Evolutionary conservation across 2,329 filamentous ascomycete species (phyloP).

Genomic region (Monilinia aucupariae): DNA sequence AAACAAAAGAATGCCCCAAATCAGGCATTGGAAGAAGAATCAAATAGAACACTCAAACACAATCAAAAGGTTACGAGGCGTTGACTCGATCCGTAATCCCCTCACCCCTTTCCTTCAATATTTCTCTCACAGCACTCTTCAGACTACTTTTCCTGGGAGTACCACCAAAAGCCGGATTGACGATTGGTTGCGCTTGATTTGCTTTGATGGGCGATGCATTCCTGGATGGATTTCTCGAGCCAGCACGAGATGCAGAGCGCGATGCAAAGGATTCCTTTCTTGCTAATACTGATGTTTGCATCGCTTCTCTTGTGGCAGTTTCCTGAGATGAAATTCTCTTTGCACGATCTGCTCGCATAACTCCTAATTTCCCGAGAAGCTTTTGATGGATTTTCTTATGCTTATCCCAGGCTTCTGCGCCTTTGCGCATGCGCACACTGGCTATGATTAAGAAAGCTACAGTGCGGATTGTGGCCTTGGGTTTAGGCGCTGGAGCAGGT

Average conservation of each 20-base stretch:
- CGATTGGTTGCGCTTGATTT: slow-evolving; percentile 5
- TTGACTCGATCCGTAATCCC: background rate
- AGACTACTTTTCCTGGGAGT: slow-evolving; percentile 3
- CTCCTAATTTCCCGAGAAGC: slow-evolving; percentile 29
- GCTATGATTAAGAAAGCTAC: slow-evolving; percentile 47
- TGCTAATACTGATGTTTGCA: background rate
- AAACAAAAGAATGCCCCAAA: background rate
- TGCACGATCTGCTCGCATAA: slow-evolving; percentile 21
- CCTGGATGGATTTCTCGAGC: slow-evolving; percentile 4
- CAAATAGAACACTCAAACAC: background rate
- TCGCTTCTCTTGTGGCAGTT: background rate
- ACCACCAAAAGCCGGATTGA: background rate
- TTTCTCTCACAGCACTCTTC: slow-evolving; percentile 7
- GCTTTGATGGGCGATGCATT: slow-evolving; percentile 5
- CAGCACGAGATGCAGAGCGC: background rate
- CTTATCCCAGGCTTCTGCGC: slow-evolving; percentile 45
- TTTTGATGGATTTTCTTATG: slow-evolving; percentile 42
- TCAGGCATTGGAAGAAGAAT: background rate
- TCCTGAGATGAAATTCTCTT: background rate
- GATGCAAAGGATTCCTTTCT: background rate
- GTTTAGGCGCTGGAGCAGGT: slow-evolving; percentile 9
- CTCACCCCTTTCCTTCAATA: slow-evolving; percentile 4
- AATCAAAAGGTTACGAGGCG: background rate
- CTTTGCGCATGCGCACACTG: slow-evolving; percentile 45
- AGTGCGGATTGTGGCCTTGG: slow-evolving; percentile 39